A percentile compares a stretch with the other conserved stretches of the same genome.
Conservation (phyloP, 1,284 basidiomycete genomes). For the Sphagnurus paluster region DNA sequence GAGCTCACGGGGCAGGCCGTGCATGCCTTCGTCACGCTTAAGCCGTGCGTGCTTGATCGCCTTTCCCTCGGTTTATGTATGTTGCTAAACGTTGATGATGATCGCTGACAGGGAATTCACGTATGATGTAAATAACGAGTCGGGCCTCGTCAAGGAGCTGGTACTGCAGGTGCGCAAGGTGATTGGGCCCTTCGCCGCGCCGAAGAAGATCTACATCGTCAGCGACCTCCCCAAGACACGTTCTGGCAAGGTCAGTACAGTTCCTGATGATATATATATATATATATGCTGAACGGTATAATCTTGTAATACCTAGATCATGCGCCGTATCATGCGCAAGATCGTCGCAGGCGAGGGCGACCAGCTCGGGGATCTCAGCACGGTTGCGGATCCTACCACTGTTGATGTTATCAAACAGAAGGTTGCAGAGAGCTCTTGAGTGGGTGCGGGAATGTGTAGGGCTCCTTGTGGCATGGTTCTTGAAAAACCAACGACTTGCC, state of each 20-base stretch:
- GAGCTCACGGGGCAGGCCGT: slow-evolving; percentile 90
- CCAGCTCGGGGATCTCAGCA: slow-evolving; percentile 90
- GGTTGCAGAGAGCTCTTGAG: slow-evolving; percentile 44
- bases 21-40: slow-evolving; percentile 82
- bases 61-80: neutral
- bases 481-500: too few relatives aligned
- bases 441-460: too few relatives aligned
- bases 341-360: slow-evolving; percentile 93
- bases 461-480: too few relatives aligned
- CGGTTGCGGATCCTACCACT: slow-evolving; percentile 83
- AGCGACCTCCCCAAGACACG: slow-evolving; percentile 93
- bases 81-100: neutral
- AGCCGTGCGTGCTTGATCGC: slow-evolving; percentile 50
- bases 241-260: slow-evolving; percentile 81
- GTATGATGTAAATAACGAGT: slow-evolving; percentile 69
- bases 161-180: slow-evolving; percentile 93
- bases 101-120: slow-evolving; percentile 69
- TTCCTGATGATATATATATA: too few relatives aligned
- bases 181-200: slow-evolving; percentile 94
- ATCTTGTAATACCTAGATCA: slow-evolving; percentile 57
- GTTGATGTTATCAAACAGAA: slow-evolving; percentile 82
- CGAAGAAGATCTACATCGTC: slow-evolving; percentile 90
- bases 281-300: neutral
- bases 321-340: slow-evolving; percentile 94
- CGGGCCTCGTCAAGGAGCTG: slow-evolving; percentile 82